These are phyloP conservation scores for Syncephalastrum monosporum DNA, from an alignment of 371 early-diverging fungal species.

Conservation along the genomic window DNA sequence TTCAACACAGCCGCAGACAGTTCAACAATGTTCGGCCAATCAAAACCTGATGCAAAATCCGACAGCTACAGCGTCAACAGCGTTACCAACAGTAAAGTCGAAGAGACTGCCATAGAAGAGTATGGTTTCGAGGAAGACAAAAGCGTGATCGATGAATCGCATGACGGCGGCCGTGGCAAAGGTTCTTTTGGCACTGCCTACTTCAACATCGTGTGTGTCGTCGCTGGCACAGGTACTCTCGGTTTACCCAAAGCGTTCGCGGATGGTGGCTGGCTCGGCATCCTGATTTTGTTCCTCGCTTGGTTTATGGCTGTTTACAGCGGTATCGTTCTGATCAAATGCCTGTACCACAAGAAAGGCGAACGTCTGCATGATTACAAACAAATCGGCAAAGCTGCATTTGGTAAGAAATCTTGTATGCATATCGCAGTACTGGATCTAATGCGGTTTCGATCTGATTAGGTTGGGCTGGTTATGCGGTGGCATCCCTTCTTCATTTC, in stretches of 20 bases:
- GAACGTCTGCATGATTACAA: constrained; percentile 61
- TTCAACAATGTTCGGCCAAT: too few species aligned
- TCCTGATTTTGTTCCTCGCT: constrained; percentile 37
- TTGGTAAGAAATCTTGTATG: constrained; percentile 23
- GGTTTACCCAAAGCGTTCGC: constrained; percentile 59
- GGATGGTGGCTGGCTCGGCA: constrained; percentile 47
- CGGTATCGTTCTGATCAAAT: constrained; percentile 37
- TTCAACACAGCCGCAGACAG: too few species aligned
- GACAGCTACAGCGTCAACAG: neutral
- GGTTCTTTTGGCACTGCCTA: constrained; percentile 49
- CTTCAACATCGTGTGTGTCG: constrained; percentile 74
- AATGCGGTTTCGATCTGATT: constrained; percentile 1
- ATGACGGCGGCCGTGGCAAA: constrained; percentile 41
- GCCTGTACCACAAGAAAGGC: constrained; percentile 42
- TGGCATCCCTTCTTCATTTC: constrained; percentile 67
- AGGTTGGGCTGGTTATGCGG: constrained; percentile 57
- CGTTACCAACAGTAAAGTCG: constrained; percentile 17
- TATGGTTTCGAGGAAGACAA: constrained; percentile 28
- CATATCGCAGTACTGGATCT: too few species aligned
- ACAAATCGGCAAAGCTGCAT: constrained; percentile 64
- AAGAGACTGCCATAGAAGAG: constrained; percentile 35
- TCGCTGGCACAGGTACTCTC: constrained; percentile 85
- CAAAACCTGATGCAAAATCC: too few species aligned
- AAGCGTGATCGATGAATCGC: constrained; percentile 10
- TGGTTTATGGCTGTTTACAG: constrained; percentile 39